phyloP scores from a whole-genome alignment of 208 protist genomes.

The Trypanosoma mega region DNA sequence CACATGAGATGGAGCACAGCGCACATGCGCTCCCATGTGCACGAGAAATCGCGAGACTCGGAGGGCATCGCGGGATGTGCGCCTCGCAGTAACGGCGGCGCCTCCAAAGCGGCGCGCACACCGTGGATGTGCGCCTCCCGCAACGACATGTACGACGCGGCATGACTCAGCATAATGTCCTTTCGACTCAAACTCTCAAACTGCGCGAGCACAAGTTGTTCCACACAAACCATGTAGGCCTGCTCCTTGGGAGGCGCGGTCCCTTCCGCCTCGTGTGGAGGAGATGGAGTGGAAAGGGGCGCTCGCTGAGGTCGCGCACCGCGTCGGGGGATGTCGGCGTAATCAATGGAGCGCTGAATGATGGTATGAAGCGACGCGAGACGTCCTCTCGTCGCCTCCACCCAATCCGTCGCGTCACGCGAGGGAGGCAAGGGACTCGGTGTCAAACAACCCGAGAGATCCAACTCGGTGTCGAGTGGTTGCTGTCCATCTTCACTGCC shows the following conservation, averaged over 20 bases:
- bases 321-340: slow-evolving; percentile 14
- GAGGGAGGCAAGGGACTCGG: not conserved
- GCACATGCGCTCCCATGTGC: not conserved
- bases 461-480: too few relatives aligned
- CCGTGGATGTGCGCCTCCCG: too few relatives aligned
- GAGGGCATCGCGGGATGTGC: too few relatives aligned
- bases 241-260: too few relatives aligned
- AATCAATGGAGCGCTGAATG: slow-evolving; percentile 14
- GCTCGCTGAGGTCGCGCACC: too few relatives aligned
- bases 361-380: slow-evolving; percentile 11
- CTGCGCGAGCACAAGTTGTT: slow-evolving; percentile 18
- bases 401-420: not conserved
- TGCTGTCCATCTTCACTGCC: not conserved
- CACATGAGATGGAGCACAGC: not conserved
- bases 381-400: slow-evolving; percentile 1
- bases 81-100: too few relatives aligned
- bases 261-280: not conserved
- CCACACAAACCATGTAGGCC: slow-evolving; percentile 12
- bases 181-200: slow-evolving; percentile 17
- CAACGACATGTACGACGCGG: not conserved
- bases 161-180: slow-evolving; percentile 7
- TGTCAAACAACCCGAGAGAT: not conserved
- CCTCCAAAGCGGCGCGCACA: too few relatives aligned
- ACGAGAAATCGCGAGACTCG: too few relatives aligned
- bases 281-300: not conserved